phyloP scores from a whole-genome alignment of 2,329 filamentous ascomycete genomes.

The Oidium heveae region DNA sequence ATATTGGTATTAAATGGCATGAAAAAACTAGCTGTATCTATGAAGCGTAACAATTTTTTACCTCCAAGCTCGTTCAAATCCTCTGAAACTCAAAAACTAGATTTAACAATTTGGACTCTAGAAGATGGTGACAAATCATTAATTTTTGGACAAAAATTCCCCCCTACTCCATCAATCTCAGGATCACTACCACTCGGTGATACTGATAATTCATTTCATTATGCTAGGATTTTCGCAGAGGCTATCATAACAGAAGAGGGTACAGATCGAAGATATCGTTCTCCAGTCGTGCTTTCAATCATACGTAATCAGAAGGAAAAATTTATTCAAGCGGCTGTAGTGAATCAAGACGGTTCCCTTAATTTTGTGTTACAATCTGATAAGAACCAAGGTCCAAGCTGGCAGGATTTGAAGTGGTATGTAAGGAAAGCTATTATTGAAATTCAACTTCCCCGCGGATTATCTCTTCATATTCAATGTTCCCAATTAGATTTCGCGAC shows the following conservation, averaged over 20 bases:
- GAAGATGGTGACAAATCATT: constrained; percentile 21
- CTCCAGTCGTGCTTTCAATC: constrained; percentile 55
- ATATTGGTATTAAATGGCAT: constrained; percentile 36
- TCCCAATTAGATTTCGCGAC: constrained; percentile 53
- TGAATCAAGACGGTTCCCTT: constrained; percentile 56
- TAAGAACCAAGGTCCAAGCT: constrained; percentile 42
- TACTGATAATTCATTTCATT: constrained; percentile 47
- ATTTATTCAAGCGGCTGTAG: constrained; percentile 45
- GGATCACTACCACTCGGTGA: constrained; percentile 59
- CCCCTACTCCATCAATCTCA: constrained; percentile 20
- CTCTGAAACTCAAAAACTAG: constrained; percentile 49
- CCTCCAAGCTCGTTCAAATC: constrained; percentile 36
- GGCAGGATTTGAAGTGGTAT: constrained; percentile 66
- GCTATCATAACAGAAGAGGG: constrained; percentile 49
- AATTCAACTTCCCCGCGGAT: constrained; percentile 49
- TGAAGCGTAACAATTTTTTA: constrained; percentile 61
- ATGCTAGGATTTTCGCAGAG: constrained; percentile 52
- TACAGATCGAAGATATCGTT: constrained; percentile 38
- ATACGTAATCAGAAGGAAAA: constrained; percentile 43
- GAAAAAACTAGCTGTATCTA: constrained; percentile 52
- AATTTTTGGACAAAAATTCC: constrained; percentile 9
- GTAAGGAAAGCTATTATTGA: constrained; percentile 38
- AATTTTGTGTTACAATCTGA: constrained; percentile 49
- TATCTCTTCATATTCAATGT: constrained; percentile 45
- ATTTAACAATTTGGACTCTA: constrained; percentile 59